Evolutionary conservation across 352 stramenopile genomes (phyloP).

Genomic region (Elongisporangium prolatum): DNA sequence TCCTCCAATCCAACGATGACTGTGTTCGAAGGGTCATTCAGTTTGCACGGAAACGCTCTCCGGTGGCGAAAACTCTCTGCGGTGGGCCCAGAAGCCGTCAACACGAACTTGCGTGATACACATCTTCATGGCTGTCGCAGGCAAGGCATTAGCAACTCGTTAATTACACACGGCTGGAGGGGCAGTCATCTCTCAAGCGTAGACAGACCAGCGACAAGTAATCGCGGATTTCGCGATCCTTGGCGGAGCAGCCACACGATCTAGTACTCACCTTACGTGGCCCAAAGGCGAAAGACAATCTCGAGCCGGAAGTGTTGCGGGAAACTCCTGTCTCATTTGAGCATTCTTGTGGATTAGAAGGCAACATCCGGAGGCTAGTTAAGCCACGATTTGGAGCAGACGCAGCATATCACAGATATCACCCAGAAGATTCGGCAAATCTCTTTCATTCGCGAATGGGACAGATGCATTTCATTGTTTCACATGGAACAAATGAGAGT

Average conservation of each 20-base stretch:
- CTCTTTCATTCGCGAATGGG: background rate
- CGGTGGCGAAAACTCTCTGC: too few relatives aligned
- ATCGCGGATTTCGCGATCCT: background rate
- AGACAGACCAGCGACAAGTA: background rate
- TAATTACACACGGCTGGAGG: background rate
- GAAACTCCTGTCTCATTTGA: background rate
- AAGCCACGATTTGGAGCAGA: background rate
- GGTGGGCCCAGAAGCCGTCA: background rate
- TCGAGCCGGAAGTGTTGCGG: background rate
- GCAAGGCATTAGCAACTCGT: background rate
- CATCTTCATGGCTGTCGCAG: background rate
- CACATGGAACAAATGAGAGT: background rate
- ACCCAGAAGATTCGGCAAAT: background rate
- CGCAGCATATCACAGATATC: background rate
- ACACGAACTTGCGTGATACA: background rate
- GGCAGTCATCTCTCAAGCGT: background rate
- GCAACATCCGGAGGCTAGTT: background rate
- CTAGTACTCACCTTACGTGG: background rate
- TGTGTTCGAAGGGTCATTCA: too few relatives aligned
- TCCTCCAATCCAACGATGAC: background rate
- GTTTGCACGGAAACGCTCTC: background rate
- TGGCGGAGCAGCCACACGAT: background rate
- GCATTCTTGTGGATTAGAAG: background rate
- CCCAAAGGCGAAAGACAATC: background rate
- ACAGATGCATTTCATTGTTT: background rate